A percentile compares a stretch with the other conserved stretches of the same genome.
These are phyloP conservation scores for Starmerella bombicola DNA, from an alignment of 805 yeast genomes.

Conservation along the genomic window DNA sequence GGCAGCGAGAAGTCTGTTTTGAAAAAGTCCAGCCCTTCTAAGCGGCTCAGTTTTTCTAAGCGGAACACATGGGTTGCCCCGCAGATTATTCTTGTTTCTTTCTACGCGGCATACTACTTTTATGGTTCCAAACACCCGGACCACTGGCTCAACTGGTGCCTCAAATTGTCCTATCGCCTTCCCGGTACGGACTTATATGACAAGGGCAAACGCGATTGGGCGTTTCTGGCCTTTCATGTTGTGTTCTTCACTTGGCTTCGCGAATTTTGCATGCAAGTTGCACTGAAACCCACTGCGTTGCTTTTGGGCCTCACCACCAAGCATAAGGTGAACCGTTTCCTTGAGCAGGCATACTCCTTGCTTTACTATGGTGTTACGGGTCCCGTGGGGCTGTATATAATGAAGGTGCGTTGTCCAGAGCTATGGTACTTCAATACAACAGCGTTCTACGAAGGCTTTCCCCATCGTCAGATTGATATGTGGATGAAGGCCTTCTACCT, in stretches of 20 bases:
- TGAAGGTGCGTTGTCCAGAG: constrained; percentile 53
- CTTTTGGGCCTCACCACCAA: constrained; percentile 39
- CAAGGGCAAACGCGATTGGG: constrained; percentile 74
- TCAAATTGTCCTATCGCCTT: constrained; percentile 23
- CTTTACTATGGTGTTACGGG: constrained; percentile 70
- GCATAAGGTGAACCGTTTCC: constrained; percentile 60
- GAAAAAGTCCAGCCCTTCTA: neutral
- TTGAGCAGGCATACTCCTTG: constrained; percentile 84
- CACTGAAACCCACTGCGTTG: constrained; percentile 61
- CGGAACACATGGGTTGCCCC: constrained; percentile 22
- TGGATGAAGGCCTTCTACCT: constrained; percentile 71
- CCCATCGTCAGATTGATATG: constrained; percentile 63
- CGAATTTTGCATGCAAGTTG: constrained; percentile 77
- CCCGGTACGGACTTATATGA: constrained; percentile 50
- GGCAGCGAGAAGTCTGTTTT: neutral
- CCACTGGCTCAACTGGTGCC: constrained; percentile 20
- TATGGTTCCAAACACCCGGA: constrained; percentile 13
- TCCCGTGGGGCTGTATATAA: constrained; percentile 78
- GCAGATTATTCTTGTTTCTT: constrained; percentile 7
- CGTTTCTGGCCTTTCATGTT: constrained; percentile 68
- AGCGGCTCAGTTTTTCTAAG: constrained; percentile 1
- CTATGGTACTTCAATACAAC: constrained; percentile 83
- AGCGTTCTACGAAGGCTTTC: constrained; percentile 67
- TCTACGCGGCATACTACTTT: constrained; percentile 13
- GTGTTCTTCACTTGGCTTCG: constrained; percentile 79